Evolutionary conservation across 2,329 filamentous ascomycete species (phyloP).

Genomic region (Fusarium decemcellulare): DNA sequence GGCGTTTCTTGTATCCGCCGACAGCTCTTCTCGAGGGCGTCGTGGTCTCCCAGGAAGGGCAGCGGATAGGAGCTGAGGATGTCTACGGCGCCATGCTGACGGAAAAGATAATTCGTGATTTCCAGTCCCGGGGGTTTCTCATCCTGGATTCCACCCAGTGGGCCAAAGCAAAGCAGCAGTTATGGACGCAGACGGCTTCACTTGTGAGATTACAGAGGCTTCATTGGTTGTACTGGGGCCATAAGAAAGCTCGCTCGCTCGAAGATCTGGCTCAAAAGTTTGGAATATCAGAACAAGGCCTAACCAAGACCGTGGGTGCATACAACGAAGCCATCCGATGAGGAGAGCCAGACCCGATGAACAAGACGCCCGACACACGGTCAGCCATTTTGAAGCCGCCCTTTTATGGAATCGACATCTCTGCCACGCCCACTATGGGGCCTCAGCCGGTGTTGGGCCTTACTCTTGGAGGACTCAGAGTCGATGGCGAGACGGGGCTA

Average conservation of each 20-base stretch:
- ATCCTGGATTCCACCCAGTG: neutral
- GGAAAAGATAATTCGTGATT: neutral
- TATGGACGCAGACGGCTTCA: conserved; percentile 63
- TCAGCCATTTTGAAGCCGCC: neutral
- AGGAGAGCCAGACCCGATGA: neutral
- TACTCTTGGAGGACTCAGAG: neutral
- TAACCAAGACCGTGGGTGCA: neutral
- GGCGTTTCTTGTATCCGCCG: neutral
- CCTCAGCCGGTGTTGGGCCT: neutral
- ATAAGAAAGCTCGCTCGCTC: neutral
- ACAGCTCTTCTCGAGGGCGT: neutral
- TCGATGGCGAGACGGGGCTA: neutral
- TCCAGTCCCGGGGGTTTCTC: neutral
- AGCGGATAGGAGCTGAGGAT: neutral
- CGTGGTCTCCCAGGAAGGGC: neutral
- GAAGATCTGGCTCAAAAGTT: neutral
- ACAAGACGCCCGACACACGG: neutral
- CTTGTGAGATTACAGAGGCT: neutral
- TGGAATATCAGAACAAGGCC: neutral
- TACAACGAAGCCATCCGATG: neutral
- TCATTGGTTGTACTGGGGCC: neutral
- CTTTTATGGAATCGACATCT: conserved; percentile 1
- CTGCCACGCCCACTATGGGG: neutral
- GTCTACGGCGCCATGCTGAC: neutral
- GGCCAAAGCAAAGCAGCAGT: conserved; percentile 75